Percentiles rank a stretch among this genome's conserved stretches.
These are phyloP conservation scores for Magnaporthales sp. DNA, from an alignment of 2,329 filamentous ascomycete species.

Conservation along the genomic window DNA sequence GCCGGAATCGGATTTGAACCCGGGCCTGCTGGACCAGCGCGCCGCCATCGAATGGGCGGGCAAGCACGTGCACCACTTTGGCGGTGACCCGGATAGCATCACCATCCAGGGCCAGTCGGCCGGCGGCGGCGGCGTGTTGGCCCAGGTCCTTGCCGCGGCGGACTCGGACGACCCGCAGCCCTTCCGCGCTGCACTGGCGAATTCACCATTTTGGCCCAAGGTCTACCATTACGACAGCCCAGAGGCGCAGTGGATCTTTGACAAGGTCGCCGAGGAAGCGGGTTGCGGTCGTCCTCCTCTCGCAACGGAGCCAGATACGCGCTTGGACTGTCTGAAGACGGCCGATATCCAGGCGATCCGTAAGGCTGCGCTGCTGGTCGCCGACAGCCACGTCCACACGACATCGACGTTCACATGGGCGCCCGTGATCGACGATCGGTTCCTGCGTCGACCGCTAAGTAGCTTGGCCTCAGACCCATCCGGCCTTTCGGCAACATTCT, in stretches of 20 bases:
- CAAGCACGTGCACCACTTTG: constrained; percentile 35
- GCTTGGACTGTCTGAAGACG: constrained; percentile 43
- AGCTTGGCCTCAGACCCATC: constrained; percentile 23
- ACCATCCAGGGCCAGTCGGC: constrained; percentile 47
- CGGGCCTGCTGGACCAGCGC: constrained; percentile 41
- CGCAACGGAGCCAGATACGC: constrained; percentile 21
- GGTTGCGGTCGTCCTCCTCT: constrained; percentile 28
- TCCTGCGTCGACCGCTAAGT: constrained; percentile 38
- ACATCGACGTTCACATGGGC: constrained; percentile 51
- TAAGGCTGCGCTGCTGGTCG: constrained; percentile 40
- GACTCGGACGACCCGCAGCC: constrained; percentile 7
- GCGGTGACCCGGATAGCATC: constrained; percentile 35
- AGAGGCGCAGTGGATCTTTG: constrained; percentile 42
- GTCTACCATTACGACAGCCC: constrained; percentile 42
- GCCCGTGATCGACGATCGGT: constrained; percentile 48
- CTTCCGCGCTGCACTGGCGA: constrained; percentile 21
- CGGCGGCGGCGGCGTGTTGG: constrained; percentile 42
- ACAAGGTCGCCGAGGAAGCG: constrained; percentile 32
- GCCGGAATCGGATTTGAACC: constrained; percentile 37
- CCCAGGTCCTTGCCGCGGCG: constrained; percentile 37
- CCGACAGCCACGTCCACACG: constrained; percentile 39
- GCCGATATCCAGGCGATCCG: constrained; percentile 43
- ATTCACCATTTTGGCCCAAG: constrained; percentile 50
- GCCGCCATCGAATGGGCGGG: constrained; percentile 40
- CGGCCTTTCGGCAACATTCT: constrained; percentile 37